Conservation (phyloP, 192 early-diverging fungal genomes). For the Pilaira anomala region DNA sequence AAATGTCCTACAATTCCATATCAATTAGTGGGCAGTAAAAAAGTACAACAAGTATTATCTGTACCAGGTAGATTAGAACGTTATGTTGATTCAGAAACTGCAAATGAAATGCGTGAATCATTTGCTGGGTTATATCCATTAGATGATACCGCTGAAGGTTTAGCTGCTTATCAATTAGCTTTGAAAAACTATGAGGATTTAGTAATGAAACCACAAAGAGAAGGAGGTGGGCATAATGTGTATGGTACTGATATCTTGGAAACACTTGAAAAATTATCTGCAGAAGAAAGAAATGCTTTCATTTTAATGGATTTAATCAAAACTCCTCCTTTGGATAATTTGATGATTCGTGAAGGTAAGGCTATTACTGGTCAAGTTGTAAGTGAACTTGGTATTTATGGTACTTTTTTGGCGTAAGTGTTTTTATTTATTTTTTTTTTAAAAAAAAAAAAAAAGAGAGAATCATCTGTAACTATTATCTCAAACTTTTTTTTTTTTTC, state of each 20-base stretch:
- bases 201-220: conserved; percentile 96
- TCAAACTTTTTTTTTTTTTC: conserved; percentile 5
- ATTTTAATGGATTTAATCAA: conserved; percentile 96
- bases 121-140: conserved; percentile 93
- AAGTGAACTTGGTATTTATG: conserved; percentile 94
- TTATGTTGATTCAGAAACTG: conserved; percentile 54
- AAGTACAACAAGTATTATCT: conserved; percentile 91
- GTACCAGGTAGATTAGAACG: conserved; percentile 76
- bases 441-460: too few species aligned
- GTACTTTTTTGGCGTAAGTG: conserved; percentile 76
- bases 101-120: conserved; percentile 56
- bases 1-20: conserved; percentile 89
- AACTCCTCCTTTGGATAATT: conserved; percentile 67
- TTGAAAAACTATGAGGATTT: conserved; percentile 61
- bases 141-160: conserved; percentile 63
- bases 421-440: not conserved
- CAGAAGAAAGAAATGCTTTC: conserved; percentile 73
- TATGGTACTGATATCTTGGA: conserved; percentile 81
- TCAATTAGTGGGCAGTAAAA: conserved; percentile 94
- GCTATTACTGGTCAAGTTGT: conserved; percentile 71
- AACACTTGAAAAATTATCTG: conserved; percentile 49
- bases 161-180: conserved; percentile 63
- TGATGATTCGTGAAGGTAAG: conserved; percentile 77
- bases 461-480: not conserved
- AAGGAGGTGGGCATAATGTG: conserved; percentile 95